Evolutionary conservation across 163 green algal genomes (phyloP).

Genomic region (Scenedesmus sp.): DNA sequence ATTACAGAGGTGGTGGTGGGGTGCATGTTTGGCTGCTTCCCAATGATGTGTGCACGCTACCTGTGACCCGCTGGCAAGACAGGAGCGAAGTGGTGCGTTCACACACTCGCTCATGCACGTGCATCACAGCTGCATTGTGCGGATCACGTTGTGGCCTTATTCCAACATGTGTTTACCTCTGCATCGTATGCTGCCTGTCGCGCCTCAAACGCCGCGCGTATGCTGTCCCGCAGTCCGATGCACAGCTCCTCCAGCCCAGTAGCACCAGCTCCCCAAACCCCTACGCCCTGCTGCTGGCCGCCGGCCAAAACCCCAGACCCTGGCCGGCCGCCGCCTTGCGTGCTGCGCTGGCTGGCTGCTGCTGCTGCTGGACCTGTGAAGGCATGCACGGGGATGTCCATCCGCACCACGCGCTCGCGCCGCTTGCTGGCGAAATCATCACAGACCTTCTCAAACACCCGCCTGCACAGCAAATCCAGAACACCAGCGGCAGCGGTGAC

Average conservation of each 20-base stretch:
- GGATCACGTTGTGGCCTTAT: neutral
- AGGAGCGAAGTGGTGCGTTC: too few species aligned
- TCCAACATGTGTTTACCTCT: constrained; percentile 62
- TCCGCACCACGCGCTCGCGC: constrained; percentile 73
- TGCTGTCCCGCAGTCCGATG: constrained; percentile 67
- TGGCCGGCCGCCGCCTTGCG: neutral
- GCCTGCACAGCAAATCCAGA: neutral
- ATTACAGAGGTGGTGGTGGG: too few species aligned
- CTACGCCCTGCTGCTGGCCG: neutral
- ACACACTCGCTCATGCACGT: neutral
- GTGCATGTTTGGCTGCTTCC: too few species aligned
- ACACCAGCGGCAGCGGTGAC: neutral
- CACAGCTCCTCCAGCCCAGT: constrained; percentile 76
- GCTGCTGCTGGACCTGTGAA: constrained; percentile 34
- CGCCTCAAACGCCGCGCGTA: constrained; percentile 78
- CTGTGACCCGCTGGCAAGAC: too few species aligned
- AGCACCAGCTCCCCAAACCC: constrained; percentile 40
- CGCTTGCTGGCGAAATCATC: constrained; percentile 77
- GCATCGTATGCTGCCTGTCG: constrained; percentile 80
- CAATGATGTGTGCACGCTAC: too few species aligned
- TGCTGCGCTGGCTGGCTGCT: neutral
- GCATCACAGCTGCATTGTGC: neutral
- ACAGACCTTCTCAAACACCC: constrained; percentile 80
- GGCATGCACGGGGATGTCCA: constrained; percentile 68
- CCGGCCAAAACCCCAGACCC: neutral